These are phyloP conservation scores for Mycena olivaceomarginata DNA, from an alignment of 768 basidiomycete species.

Conservation along the genomic window DNA sequence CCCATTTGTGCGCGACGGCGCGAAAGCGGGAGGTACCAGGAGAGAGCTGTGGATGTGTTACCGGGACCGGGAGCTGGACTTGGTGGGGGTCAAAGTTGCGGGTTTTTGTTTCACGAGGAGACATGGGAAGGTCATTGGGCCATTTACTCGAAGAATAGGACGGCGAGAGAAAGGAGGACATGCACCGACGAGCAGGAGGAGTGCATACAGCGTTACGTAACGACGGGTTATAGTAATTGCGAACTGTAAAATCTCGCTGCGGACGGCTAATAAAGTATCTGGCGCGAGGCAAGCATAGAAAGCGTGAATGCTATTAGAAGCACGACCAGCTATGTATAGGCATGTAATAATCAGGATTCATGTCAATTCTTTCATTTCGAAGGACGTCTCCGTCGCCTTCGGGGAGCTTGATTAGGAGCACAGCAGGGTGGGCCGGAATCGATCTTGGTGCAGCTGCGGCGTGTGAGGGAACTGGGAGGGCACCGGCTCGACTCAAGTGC, in stretches of 20 bases:
- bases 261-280: no score
- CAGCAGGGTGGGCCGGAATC: no score
- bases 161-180: background rate
- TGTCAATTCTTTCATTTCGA: no score
- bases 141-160: constrained; percentile 21
- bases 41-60: background rate
- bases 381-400: no score
- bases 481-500: no score
- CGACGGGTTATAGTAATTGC: background rate
- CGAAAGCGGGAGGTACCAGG: constrained; percentile 1
- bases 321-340: no score
- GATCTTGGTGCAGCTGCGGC: no score
- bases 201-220: background rate
- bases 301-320: no score
- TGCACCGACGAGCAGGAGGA: background rate
- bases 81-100: background rate
- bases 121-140: constrained; percentile 31
- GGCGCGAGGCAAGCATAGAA: no score
- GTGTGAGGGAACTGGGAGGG: no score
- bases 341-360: no score
- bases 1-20: constrained; percentile 17
- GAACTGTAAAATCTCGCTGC: background rate
- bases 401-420: no score
- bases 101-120: background rate
- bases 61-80: constrained; percentile 32